Conservation (phyloP, 441 rosid genomes). For the Gossypium lobatum region DNA sequence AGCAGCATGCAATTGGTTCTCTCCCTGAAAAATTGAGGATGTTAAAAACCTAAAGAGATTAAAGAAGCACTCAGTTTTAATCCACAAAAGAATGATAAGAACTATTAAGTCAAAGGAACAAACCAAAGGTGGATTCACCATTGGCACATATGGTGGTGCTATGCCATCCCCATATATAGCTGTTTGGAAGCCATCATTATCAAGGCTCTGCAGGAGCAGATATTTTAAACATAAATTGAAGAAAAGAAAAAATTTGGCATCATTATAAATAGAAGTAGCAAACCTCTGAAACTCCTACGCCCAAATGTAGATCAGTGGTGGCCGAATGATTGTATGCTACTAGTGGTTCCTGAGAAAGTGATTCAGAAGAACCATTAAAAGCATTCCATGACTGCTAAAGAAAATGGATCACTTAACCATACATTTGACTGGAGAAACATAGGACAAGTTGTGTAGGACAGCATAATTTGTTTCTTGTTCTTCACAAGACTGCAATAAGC, state of each 20-base stretch:
- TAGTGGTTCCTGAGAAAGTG: constrained; percentile 33
- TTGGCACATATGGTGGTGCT: constrained; percentile 33
- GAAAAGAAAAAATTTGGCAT: constrained; percentile 14
- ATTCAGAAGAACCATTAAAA: constrained; percentile 38
- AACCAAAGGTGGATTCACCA: constrained; percentile 35
- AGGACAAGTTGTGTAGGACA: neutral
- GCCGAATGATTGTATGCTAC: constrained; percentile 28
- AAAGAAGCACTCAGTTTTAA: constrained; percentile 9
- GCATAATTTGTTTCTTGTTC: neutral
- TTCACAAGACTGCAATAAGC: neutral
- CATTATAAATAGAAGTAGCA: constrained; percentile 19
- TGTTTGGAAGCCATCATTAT: constrained; percentile 25
- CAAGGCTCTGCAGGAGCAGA: constrained; percentile 35
- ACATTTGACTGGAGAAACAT: neutral
- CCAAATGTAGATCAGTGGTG: constrained; percentile 35
- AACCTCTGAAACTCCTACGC: constrained; percentile 39
- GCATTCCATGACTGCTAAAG: constrained; percentile 69
- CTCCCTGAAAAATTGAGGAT: constrained; percentile 35
- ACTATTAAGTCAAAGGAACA: constrained; percentile 19
- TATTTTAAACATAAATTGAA: constrained; percentile 19
- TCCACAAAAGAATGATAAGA: neutral
- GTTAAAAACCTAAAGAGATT: neutral
- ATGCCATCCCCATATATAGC: constrained; percentile 27
- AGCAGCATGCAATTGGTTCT: constrained; percentile 30
- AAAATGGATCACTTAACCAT: constrained; percentile 7